Evolutionary conservation across 2,329 filamentous ascomycete species (phyloP).

Genomic region (Myriangium duriaei): DNA sequence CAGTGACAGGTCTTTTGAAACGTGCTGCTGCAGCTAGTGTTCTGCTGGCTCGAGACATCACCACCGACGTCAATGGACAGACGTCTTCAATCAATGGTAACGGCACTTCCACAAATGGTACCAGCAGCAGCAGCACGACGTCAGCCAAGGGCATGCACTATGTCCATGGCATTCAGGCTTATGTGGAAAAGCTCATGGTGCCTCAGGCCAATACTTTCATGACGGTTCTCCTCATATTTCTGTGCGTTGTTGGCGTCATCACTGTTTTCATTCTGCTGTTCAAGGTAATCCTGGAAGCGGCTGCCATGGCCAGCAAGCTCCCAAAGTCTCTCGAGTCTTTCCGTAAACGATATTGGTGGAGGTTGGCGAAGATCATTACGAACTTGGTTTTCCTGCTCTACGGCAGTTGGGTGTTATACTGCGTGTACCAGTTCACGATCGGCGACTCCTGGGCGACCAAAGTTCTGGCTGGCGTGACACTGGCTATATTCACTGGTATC

Average conservation of each 20-base stretch:
- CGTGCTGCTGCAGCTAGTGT: conserved; percentile 17
- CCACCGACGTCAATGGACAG: conserved; percentile 30
- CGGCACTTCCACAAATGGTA: conserved; percentile 13
- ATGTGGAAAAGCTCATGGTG: conserved; percentile 70
- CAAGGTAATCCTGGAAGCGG: conserved; percentile 82
- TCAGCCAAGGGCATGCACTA: conserved; percentile 37
- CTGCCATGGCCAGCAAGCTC: conserved; percentile 81
- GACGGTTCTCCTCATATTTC: conserved; percentile 81
- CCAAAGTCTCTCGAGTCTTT: conserved; percentile 69
- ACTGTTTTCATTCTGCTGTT: conserved; percentile 76
- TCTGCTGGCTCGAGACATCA: conserved; percentile 22
- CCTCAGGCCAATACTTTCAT: conserved; percentile 90
- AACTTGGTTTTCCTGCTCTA: conserved; percentile 85
- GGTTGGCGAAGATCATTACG: conserved; percentile 78
- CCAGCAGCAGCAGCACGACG: conserved; percentile 16
- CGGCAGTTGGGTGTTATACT: conserved; percentile 90
- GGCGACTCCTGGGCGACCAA: conserved; percentile 94
- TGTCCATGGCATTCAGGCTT: conserved; percentile 68
- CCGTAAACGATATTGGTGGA: conserved; percentile 92
- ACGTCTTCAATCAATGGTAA: conserved; percentile 15
- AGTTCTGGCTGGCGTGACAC: conserved; percentile 65
- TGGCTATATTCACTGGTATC: conserved; percentile 66
- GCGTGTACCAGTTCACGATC: conserved; percentile 85
- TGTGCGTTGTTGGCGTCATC: conserved; percentile 72
- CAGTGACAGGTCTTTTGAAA: conserved; percentile 11